Percentiles rank a stretch among this genome's conserved stretches.
Evolutionary conservation across 192 early-diverging fungal genomes (phyloP).

Genomic region (Cetraspora pellucida): DNA sequence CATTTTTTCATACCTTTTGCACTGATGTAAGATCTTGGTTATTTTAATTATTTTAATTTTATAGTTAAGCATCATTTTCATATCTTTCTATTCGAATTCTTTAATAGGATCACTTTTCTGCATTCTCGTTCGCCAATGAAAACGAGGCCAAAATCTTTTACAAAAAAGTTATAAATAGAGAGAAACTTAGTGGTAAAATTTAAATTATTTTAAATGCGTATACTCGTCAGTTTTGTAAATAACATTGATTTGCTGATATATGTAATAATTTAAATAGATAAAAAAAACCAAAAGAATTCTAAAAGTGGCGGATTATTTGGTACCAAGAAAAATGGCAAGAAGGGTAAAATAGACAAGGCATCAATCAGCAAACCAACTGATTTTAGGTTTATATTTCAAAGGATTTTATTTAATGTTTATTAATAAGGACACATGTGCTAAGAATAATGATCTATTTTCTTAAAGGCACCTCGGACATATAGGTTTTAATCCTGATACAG

Average conservation of each 20-base stretch:
- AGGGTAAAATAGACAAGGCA: constrained; percentile 62
- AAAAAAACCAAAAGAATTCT: constrained; percentile 44
- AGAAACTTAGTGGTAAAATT: constrained; percentile 36
- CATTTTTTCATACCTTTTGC: constrained; percentile 73
- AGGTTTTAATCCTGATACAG: constrained; percentile 60
- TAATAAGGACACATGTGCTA: background rate
- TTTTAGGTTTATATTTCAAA: constrained; percentile 41
- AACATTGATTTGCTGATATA: background rate
- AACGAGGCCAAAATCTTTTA: constrained; percentile 67
- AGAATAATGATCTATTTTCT: constrained; percentile 31
- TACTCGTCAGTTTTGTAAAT: constrained; percentile 36
- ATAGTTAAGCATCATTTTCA: constrained; percentile 12
- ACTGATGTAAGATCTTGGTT: constrained; percentile 56
- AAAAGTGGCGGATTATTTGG: constrained; percentile 42
- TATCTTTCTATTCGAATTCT: background rate
- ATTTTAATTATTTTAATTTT: background rate
- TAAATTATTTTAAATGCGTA: constrained; percentile 31
- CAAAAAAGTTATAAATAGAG: constrained; percentile 62
- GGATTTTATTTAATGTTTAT: background rate
- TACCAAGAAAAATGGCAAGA: constrained; percentile 50
- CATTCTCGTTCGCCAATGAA: constrained; percentile 72
- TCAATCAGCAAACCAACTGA: constrained; percentile 60
- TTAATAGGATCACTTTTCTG: constrained; percentile 59
- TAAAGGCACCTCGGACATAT: constrained; percentile 63
- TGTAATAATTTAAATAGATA: constrained; percentile 23